phyloP scores from a whole-genome alignment of 345 rosid genomes.

The Laguncularia racemosa region DNA sequence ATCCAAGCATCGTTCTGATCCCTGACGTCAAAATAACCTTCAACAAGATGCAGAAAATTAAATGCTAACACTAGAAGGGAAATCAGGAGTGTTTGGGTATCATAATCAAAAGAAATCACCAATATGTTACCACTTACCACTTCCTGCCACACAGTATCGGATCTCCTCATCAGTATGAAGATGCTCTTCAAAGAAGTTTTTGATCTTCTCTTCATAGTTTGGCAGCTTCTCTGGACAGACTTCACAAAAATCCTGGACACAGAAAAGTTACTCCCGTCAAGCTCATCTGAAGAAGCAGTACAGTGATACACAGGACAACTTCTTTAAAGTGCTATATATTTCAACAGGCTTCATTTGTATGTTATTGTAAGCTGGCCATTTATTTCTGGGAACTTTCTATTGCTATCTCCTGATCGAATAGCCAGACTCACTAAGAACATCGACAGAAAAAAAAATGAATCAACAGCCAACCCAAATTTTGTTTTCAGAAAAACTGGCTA shows the following conservation, averaged over 20 bases:
- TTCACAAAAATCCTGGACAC: conserved; percentile 52
- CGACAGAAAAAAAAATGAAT: no score
- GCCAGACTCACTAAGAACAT: no score
- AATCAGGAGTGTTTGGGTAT: not conserved
- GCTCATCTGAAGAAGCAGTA: not conserved
- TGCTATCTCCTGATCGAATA: no score
- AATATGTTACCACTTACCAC: conserved; percentile 71
- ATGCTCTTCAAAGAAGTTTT: conserved; percentile 86
- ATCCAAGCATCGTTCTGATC: conserved; percentile 67
- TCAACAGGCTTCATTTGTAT: no score
- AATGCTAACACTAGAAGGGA: not conserved
- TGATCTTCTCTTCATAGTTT: conserved; percentile 82
- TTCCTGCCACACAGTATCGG: conserved; percentile 84
- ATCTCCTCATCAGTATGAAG: conserved; percentile 98
- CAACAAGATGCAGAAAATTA: conserved; percentile 5
- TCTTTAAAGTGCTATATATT: no score
- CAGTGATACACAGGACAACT: not conserved
- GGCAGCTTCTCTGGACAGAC: conserved; percentile 87
- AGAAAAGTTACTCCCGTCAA: not conserved
- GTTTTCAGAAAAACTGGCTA: no score
- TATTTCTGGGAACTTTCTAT: no score
- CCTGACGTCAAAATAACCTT: conserved; percentile 89
- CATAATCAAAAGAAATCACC: not conserved
- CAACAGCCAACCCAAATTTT: no score
- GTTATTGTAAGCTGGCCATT: no score